These are phyloP conservation scores for Stagonosporopsis rhizophila DNA, from an alignment of 2,329 filamentous ascomycete genomes.

Conservation along the genomic window DNA sequence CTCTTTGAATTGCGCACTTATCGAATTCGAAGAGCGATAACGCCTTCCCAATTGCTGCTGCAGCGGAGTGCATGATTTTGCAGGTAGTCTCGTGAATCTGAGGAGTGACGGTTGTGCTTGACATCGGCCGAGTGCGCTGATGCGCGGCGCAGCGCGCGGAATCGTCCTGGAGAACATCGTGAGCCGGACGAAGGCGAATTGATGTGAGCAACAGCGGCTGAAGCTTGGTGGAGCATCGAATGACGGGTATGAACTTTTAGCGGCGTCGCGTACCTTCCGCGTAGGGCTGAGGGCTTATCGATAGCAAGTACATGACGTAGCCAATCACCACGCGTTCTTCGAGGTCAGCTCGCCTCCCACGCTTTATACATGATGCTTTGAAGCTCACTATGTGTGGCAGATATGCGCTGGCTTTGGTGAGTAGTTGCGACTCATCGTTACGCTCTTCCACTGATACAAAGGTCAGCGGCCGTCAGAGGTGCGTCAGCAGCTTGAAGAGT, in stretches of 20 bases:
- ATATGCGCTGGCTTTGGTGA: slow-evolving; percentile 68
- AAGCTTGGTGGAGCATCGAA: slow-evolving; percentile 26
- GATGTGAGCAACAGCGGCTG: slow-evolving; percentile 19
- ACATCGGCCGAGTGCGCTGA: slow-evolving; percentile 32
- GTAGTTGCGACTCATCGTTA: slow-evolving; percentile 29
- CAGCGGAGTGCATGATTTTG: slow-evolving; percentile 33
- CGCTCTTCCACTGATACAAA: slow-evolving; percentile 17
- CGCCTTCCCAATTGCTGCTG: slow-evolving; percentile 39
- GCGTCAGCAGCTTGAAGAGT: slow-evolving; percentile 73
- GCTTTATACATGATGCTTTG: slow-evolving; percentile 28
- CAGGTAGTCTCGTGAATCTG: slow-evolving; percentile 28
- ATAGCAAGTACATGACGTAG: slow-evolving; percentile 40
- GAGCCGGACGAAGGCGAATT: slow-evolving; percentile 23
- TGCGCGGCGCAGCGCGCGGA: slow-evolving; percentile 34
- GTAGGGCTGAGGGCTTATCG: slow-evolving; percentile 37
- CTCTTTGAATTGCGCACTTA: slow-evolving; percentile 37
- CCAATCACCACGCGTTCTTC: slow-evolving; percentile 36
- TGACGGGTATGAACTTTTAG: slow-evolving; percentile 38
- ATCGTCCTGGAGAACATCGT: slow-evolving; percentile 50
- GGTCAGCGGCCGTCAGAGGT: slow-evolving; percentile 77
- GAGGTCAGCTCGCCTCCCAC: slow-evolving; percentile 14
- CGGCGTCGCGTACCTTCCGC: slow-evolving; percentile 32
- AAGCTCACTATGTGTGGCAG: slow-evolving; percentile 68
- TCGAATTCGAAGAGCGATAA: slow-evolving; percentile 37
- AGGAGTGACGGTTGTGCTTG: slow-evolving; percentile 32